A percentile compares a stretch with the other conserved stretches of the same genome.
phyloP scores from a whole-genome alignment of 2,329 filamentous ascomycete species.

The Colletotrichum spaethianum region DNA sequence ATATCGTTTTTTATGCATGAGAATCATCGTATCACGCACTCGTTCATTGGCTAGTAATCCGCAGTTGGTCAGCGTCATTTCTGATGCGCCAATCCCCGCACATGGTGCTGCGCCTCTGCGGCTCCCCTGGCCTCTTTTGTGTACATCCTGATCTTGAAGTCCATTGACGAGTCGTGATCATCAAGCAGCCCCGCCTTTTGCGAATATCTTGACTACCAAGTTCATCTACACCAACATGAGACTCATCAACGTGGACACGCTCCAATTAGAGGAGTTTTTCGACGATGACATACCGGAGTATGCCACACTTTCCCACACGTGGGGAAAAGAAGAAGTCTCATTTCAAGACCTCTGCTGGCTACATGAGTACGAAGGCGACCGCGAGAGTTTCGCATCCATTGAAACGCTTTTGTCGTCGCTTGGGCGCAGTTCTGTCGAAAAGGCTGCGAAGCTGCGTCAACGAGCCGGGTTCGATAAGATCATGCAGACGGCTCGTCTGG shows the following conservation, averaged over 20 bases:
- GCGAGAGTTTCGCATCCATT: background rate
- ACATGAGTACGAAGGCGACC: conserved; percentile 30
- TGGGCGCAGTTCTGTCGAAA: background rate
- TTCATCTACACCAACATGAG: conserved; percentile 2
- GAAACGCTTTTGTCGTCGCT: background rate
- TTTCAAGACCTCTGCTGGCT: conserved; percentile 40
- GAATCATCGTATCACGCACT: background rate
- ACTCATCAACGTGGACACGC: background rate
- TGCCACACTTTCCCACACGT: conserved; percentile 43
- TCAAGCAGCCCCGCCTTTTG: background rate
- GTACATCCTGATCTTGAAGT: background rate
- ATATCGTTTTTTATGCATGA: background rate
- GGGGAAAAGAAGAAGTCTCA: conserved; percentile 37
- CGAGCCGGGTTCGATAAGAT: conserved; percentile 33
- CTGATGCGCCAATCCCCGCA: background rate
- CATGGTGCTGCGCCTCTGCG: background rate
- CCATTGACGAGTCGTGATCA: background rate
- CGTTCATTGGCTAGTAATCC: background rate
- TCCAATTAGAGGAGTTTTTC: conserved; percentile 10
- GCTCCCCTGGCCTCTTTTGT: background rate
- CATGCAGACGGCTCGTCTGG: conserved; percentile 23
- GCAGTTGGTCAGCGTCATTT: background rate
- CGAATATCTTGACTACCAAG: background rate
- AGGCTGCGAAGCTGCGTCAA: background rate
- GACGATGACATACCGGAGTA: background rate